These are phyloP conservation scores for Penicillium sp. DNA, from an alignment of 2,329 filamentous ascomycete genomes.

Conservation along the genomic window DNA sequence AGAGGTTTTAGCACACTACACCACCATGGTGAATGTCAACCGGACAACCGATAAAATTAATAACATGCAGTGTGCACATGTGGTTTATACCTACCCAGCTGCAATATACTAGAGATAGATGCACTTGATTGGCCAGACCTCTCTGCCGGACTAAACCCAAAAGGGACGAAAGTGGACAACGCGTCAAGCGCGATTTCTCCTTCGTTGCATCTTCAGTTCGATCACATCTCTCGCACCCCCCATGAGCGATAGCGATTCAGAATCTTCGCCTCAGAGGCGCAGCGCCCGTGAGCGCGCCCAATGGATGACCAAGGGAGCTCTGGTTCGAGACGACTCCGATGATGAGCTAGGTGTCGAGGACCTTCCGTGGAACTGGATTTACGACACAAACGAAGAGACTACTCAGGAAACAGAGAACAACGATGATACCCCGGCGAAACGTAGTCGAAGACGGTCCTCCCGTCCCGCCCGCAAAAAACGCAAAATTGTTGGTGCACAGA, in stretches of 20 bases:
- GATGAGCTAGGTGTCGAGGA: conserved; percentile 78
- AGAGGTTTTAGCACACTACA: too few relatives aligned
- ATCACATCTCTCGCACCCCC: neutral
- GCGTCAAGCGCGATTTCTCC: conserved; percentile 26
- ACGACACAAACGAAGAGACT: conserved; percentile 38
- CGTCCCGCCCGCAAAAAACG: conserved; percentile 29
- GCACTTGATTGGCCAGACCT: conserved; percentile 15
- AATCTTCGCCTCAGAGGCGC: conserved; percentile 12
- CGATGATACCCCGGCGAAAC: conserved; percentile 15
- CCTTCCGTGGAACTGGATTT: conserved; percentile 76
- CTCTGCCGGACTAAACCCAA: conserved; percentile 22
- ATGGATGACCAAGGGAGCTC: conserved; percentile 58
- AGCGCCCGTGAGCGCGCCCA: conserved; percentile 39
- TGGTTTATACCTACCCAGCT: too few relatives aligned
- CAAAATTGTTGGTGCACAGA: conserved; percentile 74
- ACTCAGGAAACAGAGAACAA: conserved; percentile 14
- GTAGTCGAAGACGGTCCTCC: conserved; percentile 28
- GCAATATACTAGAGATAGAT: neutral
- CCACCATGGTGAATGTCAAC: too few relatives aligned
- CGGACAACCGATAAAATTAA: too few relatives aligned
- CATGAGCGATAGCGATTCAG: conserved; percentile 15
- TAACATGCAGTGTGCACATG: neutral
- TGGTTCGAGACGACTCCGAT: conserved; percentile 76
- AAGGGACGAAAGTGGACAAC: conserved; percentile 33
- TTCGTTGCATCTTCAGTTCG: conserved; percentile 1